Percentiles rank a stretch among this genome's conserved stretches.
Conservation (phyloP, 2,329 filamentous ascomycete genomes). For the Epichloe typhina region DNA sequence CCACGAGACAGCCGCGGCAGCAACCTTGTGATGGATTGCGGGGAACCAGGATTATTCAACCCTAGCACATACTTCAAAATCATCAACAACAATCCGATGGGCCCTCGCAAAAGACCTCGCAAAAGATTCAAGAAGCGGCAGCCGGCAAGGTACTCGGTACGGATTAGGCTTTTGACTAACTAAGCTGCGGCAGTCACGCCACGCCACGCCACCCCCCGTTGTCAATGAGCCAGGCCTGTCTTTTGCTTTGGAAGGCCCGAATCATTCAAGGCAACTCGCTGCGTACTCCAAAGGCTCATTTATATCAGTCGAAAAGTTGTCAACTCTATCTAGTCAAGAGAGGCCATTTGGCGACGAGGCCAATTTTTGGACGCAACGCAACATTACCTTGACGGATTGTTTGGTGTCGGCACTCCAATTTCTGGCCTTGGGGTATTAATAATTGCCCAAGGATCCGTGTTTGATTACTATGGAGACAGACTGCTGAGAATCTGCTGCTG, state of each 20-base stretch:
- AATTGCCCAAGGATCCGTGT: neutral
- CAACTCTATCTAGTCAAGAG: neutral
- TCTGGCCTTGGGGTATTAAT: too few relatives aligned
- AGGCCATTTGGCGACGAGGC: neutral
- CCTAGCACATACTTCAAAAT: too few relatives aligned
- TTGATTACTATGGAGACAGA: neutral
- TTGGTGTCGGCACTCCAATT: too few relatives aligned
- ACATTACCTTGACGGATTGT: neutral
- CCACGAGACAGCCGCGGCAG: neutral
- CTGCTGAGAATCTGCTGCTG: neutral
- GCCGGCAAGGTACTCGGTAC: neutral
- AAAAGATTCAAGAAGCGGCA: neutral
- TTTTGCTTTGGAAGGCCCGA: slow-evolving; percentile 2
- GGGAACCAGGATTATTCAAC: too few relatives aligned
- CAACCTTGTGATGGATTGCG: neutral
- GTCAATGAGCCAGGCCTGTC: neutral
- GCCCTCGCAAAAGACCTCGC: neutral
- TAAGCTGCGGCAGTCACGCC: neutral
- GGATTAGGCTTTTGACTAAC: neutral
- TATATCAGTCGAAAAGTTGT: neutral
- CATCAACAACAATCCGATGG: too few relatives aligned
- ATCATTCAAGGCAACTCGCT: neutral
- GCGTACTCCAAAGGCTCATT: neutral
- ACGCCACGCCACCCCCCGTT: slow-evolving; percentile 1
- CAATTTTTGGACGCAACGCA: neutral